phyloP scores from a whole-genome alignment of 164 flowering plant species.

The Tetracentron sinense region DNA sequence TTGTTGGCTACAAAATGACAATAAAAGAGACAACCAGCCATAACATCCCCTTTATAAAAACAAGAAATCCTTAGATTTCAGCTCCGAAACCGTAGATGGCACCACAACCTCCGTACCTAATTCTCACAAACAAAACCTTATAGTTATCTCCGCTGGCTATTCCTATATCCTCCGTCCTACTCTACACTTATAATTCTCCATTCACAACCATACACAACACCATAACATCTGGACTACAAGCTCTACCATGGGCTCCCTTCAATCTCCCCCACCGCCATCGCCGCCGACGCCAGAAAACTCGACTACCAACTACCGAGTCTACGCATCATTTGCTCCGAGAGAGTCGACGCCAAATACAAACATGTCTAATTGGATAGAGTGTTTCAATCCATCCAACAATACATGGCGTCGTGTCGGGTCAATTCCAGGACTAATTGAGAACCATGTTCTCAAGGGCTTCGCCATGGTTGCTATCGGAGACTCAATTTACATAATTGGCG shows the following conservation, averaged over 20 bases:
- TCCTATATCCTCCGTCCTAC: conserved; percentile 7
- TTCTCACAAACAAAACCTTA: conserved; percentile 3
- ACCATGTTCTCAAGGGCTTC: conserved; percentile 34
- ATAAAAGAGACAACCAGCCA: conserved; percentile 1
- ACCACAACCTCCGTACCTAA: background rate
- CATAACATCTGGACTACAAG: background rate
- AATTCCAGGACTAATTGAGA: conserved; percentile 22
- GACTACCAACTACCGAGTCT: conserved; percentile 15
- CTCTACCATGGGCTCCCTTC: conserved; percentile 35
- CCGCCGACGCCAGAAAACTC: conserved; percentile 18
- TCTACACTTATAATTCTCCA: conserved; percentile 4
- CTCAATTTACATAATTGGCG: conserved; percentile 35
- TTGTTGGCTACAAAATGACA: background rate
- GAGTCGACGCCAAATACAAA: background rate
- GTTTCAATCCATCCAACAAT: conserved; percentile 41
- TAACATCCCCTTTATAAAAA: background rate
- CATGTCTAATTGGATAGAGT: conserved; percentile 38
- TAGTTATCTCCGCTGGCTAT: conserved; percentile 6
- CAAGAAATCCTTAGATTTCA: conserved; percentile 7
- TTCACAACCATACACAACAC: background rate
- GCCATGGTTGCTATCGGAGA: conserved; percentile 32
- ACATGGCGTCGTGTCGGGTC: conserved; percentile 32
- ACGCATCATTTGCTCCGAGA: conserved; percentile 27
- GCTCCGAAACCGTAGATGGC: conserved; percentile 4
- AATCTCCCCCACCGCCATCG: conserved; percentile 12